Percentiles rank a stretch among this genome's conserved stretches.
phyloP scores from a whole-genome alignment of 768 basidiomycete species.

The Erythrobasidium yunnanense region DNA sequence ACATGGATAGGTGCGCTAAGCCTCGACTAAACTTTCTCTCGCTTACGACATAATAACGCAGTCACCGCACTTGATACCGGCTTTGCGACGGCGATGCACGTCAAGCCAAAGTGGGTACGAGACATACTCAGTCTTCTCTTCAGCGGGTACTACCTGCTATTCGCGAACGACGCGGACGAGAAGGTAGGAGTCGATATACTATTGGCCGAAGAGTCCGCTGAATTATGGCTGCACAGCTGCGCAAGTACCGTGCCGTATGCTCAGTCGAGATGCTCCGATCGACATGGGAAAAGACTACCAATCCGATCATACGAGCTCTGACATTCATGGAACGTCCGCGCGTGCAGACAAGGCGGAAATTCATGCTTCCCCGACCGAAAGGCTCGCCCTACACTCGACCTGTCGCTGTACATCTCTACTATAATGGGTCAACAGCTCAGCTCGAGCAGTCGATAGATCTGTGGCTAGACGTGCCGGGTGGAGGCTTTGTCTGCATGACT shows the following conservation, averaged over 20 bases:
- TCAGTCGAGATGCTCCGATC: slow-evolving; percentile 90
- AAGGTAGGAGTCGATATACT: slow-evolving; percentile 68
- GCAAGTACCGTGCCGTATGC: slow-evolving; percentile 79
- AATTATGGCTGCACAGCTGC: too few relatives aligned
- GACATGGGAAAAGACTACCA: slow-evolving; percentile 94
- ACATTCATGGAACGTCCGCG: slow-evolving; percentile 50
- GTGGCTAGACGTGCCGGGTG: slow-evolving; percentile 85
- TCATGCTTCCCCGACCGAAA: slow-evolving; percentile 71
- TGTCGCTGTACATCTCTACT: slow-evolving; percentile 73
- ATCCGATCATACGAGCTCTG: slow-evolving; percentile 71
- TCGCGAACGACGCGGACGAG: slow-evolving; percentile 86
- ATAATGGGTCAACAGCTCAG: slow-evolving; percentile 56
- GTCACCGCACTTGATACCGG: slow-evolving; percentile 75
- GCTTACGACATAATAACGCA: too few relatives aligned
- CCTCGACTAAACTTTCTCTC: not conserved
- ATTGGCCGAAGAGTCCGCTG: too few relatives aligned
- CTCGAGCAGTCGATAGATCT: slow-evolving; percentile 62
- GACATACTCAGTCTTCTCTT: slow-evolving; percentile 78
- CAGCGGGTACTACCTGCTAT: slow-evolving; percentile 69
- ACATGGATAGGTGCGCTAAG: slow-evolving; percentile 69
- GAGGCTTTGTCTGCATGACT: slow-evolving; percentile 91
- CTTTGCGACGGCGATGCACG: slow-evolving; percentile 87
- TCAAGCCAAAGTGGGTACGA: slow-evolving; percentile 79
- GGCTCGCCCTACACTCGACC: slow-evolving; percentile 66
- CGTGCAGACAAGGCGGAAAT: slow-evolving; percentile 57